Conservation (phyloP, 2,329 filamentous ascomycete genomes). For the Phialocephala sp. region DNA sequence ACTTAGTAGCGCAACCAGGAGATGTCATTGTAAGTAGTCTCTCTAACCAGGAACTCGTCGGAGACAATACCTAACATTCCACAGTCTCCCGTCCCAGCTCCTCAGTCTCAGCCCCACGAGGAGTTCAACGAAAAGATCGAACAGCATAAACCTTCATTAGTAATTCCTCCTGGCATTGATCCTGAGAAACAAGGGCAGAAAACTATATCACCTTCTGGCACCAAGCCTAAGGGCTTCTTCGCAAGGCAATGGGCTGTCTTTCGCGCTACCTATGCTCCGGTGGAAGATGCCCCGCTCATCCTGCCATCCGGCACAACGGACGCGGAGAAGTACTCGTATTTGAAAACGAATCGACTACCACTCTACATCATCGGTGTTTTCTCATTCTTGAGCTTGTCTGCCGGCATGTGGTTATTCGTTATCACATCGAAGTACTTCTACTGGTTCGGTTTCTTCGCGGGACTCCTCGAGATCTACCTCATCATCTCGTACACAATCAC, state of each 20-base stretch:
- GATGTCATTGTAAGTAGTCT: constrained; percentile 3
- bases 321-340: constrained; percentile 17
- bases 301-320: constrained; percentile 22
- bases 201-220: not conserved
- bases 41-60: not conserved
- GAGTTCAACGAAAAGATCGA: constrained; percentile 14
- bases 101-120: not conserved
- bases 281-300: constrained; percentile 22
- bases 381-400: constrained; percentile 20
- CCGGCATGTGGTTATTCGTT: constrained; percentile 23
- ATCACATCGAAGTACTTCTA: constrained; percentile 19
- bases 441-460: constrained; percentile 21
- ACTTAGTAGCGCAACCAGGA: not conserved
- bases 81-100: not conserved
- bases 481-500: constrained; percentile 24
- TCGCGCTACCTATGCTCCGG: constrained; percentile 15
- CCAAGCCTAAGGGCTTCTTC: constrained; percentile 11
- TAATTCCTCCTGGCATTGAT: not conserved
- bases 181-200: not conserved
- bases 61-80: not conserved
- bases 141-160: not conserved
- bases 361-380: constrained; percentile 20
- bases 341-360: constrained; percentile 19
- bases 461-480: constrained; percentile 20
- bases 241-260: constrained; percentile 16